Evolutionary conservation across 331 rosid genomes (phyloP), one percentile per base, ranked within the genome.

Genomic region (Quercus phellos): DNA sequence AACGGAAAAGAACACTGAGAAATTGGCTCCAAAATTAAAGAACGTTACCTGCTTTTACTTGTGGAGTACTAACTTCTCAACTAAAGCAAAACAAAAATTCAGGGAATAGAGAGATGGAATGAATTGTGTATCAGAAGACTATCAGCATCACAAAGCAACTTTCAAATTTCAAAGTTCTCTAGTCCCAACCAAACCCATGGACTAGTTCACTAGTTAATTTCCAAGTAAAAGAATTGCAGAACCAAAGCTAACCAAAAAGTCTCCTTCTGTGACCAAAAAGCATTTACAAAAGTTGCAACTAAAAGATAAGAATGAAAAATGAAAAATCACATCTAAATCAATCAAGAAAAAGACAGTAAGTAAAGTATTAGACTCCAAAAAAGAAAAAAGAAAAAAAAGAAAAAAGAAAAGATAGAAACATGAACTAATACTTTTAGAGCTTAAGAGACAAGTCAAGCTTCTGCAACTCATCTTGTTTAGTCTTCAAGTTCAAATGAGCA

Each of bases 401-500:
- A 71, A 18, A 19, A 35, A 12, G 34, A 26, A 58, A 51, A 73
- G 68, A 26, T 27, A 76, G 61, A 76, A 87, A 58, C 6, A 17
- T 14, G 32, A 63, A 10, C 51, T 13, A 34, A 4, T 46, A 46
- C 16, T 46, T 46, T 91, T 76, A 94, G 85, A 94, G 97, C 87
- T 85, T 94, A 70, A 94, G 98, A 77, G 97, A 90, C 90, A 94
- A 90, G 88, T 94, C 98, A 77, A 94, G 97, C 77, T 89, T 90
- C 83, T 88, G 89, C 68, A 88, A 70, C 63, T 94, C 94, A 54
- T 92, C 97, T 85, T 87, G 92, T 78, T 90, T 89, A 58, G 88
- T 61, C 70, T 82, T 89, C 71, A 88, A 77, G 85, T 83, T 38
- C 46, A 38, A 38, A 8, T 38, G 46, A 86, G 34, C 87, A 38